These are phyloP conservation scores for Lachnellula willkommii DNA, from an alignment of 2,329 filamentous ascomycete species.

Conservation along the genomic window DNA sequence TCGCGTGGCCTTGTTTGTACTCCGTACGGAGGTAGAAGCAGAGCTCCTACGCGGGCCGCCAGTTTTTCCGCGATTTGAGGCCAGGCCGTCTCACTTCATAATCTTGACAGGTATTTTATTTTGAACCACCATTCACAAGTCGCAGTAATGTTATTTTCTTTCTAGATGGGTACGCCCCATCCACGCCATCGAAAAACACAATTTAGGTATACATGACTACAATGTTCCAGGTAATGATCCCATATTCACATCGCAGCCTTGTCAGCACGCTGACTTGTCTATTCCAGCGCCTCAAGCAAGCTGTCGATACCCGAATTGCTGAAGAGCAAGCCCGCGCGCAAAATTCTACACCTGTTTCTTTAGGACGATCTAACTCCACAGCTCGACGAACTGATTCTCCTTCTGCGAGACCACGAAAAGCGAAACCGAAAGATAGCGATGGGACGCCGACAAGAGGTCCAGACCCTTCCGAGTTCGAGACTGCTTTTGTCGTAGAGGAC, in stretches of 20 bases:
- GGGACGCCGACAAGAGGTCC: constrained; percentile 38
- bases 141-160: constrained; percentile 11
- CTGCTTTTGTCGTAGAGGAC: constrained; percentile 81
- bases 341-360: constrained; percentile 39
- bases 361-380: constrained; percentile 37
- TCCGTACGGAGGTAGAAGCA: too few relatives aligned
- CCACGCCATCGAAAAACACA: not conserved
- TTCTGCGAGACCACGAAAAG: constrained; percentile 23
- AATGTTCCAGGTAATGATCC: constrained; percentile 31
- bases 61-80: not conserved
- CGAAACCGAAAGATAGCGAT: constrained; percentile 28
- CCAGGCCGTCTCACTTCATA: not conserved
- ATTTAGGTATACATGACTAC: constrained; percentile 17
- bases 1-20: not conserved
- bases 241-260: constrained; percentile 15
- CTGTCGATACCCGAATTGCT: constrained; percentile 80
- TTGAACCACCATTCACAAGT: not conserved
- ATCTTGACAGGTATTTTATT: constrained; percentile 8
- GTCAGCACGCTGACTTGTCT: constrained; percentile 13
- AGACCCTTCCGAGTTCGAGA: constrained; percentile 83
- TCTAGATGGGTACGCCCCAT: constrained; percentile 5
- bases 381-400: constrained; percentile 21
- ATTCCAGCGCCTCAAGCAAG: constrained; percentile 65
- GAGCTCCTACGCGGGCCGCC: not conserved
- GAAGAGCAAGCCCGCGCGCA: constrained; percentile 75